Evolutionary conservation across 1,284 basidiomycete genomes (phyloP), one percentile per base, ranked within the genome.

Genomic region (Malassezia psittaci): DNA sequence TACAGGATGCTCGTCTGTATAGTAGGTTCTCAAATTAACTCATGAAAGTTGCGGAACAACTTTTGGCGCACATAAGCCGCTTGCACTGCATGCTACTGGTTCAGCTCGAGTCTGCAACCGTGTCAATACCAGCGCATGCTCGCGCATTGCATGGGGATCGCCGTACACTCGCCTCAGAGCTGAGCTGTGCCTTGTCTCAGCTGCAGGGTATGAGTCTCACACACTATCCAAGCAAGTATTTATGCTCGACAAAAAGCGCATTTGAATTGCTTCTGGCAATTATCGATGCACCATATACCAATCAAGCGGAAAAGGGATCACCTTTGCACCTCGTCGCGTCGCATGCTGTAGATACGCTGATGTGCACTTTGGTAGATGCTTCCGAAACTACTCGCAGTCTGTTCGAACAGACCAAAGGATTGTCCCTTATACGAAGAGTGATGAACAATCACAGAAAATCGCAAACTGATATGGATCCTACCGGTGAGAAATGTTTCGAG

Each of bases 151-250:
- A 29, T 29, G 24, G 47, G 10, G 50, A 57, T 5, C 33, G 24
- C 0, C 36, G 40, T 18, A 52, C 55, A 5, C 38, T 57, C 10
- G 55, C 50, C 11, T 40, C 51, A 2, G 55, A 57, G 35, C 48
- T 52, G 50, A 47, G 55, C 18, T 57, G 55, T 35, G 35, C 55
- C 32, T 35, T 57, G 10, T 57, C 55, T 16, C 50, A 52, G 2
- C 35, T 57, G 29, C 55, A 57, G 29, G 55, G 55, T 15, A 52
- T 57, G 38, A 51, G 55, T 39, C 55, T 57, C 2, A 57, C 55
- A 5, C 43, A 57, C 15, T 19, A 36, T 5, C 16, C 55, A 15
- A 57, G 55, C 50, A 51, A 51, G 46, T 37, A 38, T 11, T 36
- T 57, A 3, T 57, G 55, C 41, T 57, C 55, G 15, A 38, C 40